Evolutionary conservation across 495 filamentous ascomycete species (phyloP).

Genomic region (Aspergillus bertholletiae): DNA sequence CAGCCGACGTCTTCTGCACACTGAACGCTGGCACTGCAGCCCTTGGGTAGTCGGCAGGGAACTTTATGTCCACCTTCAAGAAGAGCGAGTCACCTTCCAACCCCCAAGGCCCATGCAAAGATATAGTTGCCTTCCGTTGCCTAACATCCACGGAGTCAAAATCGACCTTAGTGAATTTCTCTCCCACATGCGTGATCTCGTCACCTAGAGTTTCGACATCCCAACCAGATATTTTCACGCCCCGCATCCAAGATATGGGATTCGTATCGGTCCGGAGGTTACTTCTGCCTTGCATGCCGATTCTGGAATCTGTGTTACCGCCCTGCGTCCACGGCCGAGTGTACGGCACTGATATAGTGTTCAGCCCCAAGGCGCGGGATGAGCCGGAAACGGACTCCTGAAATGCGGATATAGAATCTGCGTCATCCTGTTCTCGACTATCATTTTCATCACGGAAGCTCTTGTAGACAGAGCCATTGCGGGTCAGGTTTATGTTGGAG

Average conservation of each 20-base stretch:
- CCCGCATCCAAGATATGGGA: conserved; percentile 89
- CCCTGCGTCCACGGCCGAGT: conserved; percentile 39
- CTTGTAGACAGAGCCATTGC: conserved; percentile 80
- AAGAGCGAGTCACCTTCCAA: conserved; percentile 64
- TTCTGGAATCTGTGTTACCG: conserved; percentile 46
- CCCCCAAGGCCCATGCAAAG: conserved; percentile 86
- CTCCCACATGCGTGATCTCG: conserved; percentile 80
- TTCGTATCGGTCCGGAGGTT: conserved; percentile 58
- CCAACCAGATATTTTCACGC: conserved; percentile 80
- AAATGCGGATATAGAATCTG: conserved; percentile 27
- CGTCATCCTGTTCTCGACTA: conserved; percentile 33
- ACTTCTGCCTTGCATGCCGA: conserved; percentile 63
- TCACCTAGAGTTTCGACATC: conserved; percentile 79
- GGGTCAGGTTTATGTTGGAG: conserved; percentile 68
- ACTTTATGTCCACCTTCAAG: conserved; percentile 74
- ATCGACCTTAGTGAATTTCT: conserved; percentile 76
- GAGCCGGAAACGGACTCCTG: conserved; percentile 20
- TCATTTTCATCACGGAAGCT: conserved; percentile 66
- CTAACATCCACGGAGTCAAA: conserved; percentile 86
- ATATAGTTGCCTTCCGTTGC: conserved; percentile 65
- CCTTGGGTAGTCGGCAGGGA: conserved; percentile 75
- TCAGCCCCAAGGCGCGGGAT: conserved; percentile 42
- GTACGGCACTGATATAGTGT: conserved; percentile 47
- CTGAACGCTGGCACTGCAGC: conserved; percentile 60
- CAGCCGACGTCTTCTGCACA: conserved; percentile 74